Base-by-base conservation (phyloP, 2,329 filamentous ascomycete genomes). In the Phyllosticta capitalensis region DNA sequence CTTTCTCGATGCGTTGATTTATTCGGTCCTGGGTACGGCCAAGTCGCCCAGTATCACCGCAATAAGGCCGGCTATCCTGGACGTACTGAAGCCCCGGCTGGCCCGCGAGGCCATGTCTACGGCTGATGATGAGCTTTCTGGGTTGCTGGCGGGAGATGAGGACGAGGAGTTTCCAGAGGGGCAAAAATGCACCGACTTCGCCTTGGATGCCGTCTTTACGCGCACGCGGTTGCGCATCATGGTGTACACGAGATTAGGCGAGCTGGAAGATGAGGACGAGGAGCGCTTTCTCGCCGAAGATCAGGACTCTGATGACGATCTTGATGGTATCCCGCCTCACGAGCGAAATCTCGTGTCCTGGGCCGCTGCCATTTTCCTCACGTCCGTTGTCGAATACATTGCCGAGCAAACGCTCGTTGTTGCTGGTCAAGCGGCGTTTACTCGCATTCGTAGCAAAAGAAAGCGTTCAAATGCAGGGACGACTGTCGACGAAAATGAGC, bases 251-350 rank as follows among this genome's bases (percentile, higher is more conserved):
- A 92, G 94, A 9, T 79, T 99, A 6, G 94, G 94, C 52, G 92
- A 99, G 69, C 86, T 99, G 81, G 95, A 99, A 72, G 94, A 99
- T 75, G 92, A 97, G 65, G 94, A 99, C 65, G 94, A 97, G 72
- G 92, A 96, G 69, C 84, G 86, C 55, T 90, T 90, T 68, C 88
- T 95, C 70, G 85, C 91, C 64, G 88, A 72, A 60, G 67, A 70
- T 0, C 68, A 68, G 58, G 45, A 61, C 48, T 50, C 53, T 22
- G 50, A 53, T n/a, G 26, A 20, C 51, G 56, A 60, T 26, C 38
- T n/a, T 45, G 38, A 19, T 45, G 14, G 14, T n/a, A 14, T 17
- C 14, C 17, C 14, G 38, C 38, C 38, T 45, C 38, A n/a, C 38
- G 38, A 45, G 38, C 21, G 57, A 17, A 75, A 75, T 1, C 73